Conservation (phyloP, 345 rosid species). For the Brassica nigra region DNA sequence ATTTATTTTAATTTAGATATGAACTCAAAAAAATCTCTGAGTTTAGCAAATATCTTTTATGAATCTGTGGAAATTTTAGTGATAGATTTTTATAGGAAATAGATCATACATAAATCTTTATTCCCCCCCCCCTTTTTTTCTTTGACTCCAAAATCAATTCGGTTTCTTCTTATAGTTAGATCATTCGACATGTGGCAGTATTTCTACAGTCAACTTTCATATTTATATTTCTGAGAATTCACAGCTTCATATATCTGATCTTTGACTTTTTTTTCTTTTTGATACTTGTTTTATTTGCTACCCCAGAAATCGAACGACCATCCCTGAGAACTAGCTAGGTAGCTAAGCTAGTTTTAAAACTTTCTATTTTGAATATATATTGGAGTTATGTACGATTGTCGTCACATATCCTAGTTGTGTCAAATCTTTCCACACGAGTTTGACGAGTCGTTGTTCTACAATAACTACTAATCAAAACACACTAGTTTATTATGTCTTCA, state of each 20-base stretch:
- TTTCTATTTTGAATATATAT: background rate
- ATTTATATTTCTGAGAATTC: background rate
- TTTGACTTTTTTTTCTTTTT: background rate
- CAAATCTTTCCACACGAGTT: constrained; percentile 7
- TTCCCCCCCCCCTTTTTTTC: background rate
- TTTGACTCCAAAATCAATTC: background rate
- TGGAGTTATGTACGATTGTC: background rate
- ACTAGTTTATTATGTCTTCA: background rate
- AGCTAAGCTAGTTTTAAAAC: background rate
- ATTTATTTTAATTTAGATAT: background rate
- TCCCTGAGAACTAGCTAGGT: background rate
- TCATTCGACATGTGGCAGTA: background rate
- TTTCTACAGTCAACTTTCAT: background rate
- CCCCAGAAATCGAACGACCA: background rate
- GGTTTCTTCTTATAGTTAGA: background rate
- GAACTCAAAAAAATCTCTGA: background rate
- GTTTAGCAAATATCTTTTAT: background rate
- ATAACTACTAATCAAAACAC: background rate
- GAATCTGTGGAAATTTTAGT: background rate
- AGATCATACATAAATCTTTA: background rate
- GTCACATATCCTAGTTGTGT: constrained; percentile 7
- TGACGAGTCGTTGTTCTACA: background rate
- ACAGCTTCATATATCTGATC: background rate
- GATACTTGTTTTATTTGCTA: background rate
- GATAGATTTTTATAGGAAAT: background rate